Conservation (phyloP, 1,139 yeast species). For the Diutina neorugosa region DNA sequence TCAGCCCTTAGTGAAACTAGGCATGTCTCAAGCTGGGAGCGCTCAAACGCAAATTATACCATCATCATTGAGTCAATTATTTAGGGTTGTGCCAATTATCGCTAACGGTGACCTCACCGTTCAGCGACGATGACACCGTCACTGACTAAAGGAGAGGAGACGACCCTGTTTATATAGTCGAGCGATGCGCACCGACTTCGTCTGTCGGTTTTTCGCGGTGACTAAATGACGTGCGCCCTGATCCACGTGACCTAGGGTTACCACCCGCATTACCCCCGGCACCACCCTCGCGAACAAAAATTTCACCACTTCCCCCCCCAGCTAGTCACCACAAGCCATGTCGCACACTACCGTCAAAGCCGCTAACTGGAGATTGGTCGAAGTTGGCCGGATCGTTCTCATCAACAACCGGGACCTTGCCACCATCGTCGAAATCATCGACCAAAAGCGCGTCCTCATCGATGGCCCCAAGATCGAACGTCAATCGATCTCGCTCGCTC, state of each 20-base stretch:
- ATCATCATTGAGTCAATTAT: constrained; percentile 23
- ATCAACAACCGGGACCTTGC: constrained; percentile 75
- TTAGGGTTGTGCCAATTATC: background rate
- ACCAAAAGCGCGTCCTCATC: constrained; percentile 95
- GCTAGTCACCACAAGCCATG: constrained; percentile 13
- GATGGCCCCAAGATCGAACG: constrained; percentile 97
- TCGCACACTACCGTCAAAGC: constrained; percentile 71
- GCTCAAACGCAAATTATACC: constrained; percentile 44
- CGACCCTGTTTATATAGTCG: too few species aligned
- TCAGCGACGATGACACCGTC: too few species aligned
- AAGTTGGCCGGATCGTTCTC: constrained; percentile 98
- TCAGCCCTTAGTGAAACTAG: constrained; percentile 30
- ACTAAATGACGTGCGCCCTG: background rate
- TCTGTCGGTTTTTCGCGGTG: too few species aligned
- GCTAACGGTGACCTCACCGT: background rate
- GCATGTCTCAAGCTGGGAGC: constrained; percentile 31
- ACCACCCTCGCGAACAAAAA: background rate
- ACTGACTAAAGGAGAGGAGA: too few species aligned
- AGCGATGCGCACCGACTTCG: too few species aligned
- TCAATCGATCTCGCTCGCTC: constrained; percentile 81
- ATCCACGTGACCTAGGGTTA: background rate
- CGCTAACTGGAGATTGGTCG: constrained; percentile 98
- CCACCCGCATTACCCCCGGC: background rate
- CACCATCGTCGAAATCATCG: constrained; percentile 94
- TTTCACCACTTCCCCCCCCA: constrained; percentile 30